Conservation (phyloP, 1,284 basidiomycete genomes). For the Coriolopsis trogii region DNA sequence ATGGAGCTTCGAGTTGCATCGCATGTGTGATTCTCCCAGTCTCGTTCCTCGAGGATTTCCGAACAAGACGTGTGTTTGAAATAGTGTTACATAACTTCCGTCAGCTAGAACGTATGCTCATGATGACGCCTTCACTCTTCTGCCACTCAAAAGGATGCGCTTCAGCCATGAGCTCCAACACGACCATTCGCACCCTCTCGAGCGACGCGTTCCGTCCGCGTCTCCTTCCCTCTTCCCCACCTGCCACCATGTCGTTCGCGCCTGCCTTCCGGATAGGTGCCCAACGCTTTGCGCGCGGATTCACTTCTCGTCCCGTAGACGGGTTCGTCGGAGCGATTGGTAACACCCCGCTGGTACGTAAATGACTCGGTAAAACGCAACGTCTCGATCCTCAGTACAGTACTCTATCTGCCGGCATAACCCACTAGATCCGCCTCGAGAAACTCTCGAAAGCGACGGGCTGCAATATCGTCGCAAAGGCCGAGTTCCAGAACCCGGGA, state of each 20-base stretch:
- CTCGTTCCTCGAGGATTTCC: neutral
- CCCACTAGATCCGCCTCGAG: slow-evolving; percentile 81
- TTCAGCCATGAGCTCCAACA: slow-evolving; percentile 1
- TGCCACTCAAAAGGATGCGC: slow-evolving; percentile 5
- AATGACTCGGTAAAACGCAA: too few relatives aligned
- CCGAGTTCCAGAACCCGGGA: slow-evolving; percentile 99
- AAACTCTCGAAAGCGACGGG: slow-evolving; percentile 87
- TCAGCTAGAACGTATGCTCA: slow-evolving; percentile 28
- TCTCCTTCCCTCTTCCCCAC: neutral
- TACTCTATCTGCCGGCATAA: neutral
- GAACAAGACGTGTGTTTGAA: slow-evolving; percentile 5
- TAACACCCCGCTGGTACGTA: slow-evolving; percentile 88
- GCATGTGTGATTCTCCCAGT: neutral
- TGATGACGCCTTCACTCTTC: slow-evolving; percentile 33
- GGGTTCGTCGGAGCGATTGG: slow-evolving; percentile 92
- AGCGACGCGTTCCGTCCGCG: too few relatives aligned
- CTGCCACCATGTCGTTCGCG: slow-evolving; percentile 26
- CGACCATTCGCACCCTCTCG: neutral
- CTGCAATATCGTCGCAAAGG: slow-evolving; percentile 91
- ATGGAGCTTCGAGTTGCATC: slow-evolving; percentile 2
- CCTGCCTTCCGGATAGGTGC: slow-evolving; percentile 22
- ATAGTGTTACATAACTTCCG: slow-evolving; percentile 18
- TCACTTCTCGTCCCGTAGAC: slow-evolving; percentile 62
- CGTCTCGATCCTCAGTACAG: too few relatives aligned
- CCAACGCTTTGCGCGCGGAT: slow-evolving; percentile 40